Conservation (phyloP, 2,329 filamentous ascomycete species). For the Pyrenochaeta sp. region DNA sequence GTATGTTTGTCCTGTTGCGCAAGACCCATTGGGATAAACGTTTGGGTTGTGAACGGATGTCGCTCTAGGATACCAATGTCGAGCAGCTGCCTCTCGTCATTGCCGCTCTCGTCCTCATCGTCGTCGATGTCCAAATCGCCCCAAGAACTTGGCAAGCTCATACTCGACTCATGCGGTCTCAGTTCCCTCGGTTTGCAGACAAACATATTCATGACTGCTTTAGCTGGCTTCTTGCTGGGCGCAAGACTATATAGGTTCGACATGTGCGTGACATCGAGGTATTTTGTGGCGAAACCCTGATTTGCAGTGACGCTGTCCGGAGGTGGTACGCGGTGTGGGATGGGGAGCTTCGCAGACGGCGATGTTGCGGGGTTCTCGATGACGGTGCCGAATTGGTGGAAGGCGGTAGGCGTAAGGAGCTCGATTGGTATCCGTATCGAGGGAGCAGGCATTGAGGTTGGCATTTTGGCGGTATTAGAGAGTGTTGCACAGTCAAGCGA, state of each 20-base stretch:
- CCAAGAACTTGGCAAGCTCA: conserved; percentile 47
- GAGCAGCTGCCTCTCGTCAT: conserved; percentile 58
- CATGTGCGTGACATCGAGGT: conserved; percentile 78
- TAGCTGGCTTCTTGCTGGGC: conserved; percentile 64
- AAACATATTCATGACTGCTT: conserved; percentile 85
- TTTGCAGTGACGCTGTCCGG: conserved; percentile 70
- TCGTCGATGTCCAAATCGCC: conserved; percentile 46
- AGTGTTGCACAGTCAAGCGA: neutral
- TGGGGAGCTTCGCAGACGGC: conserved; percentile 56
- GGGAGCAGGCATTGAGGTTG: conserved; percentile 50
- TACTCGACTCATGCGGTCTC: conserved; percentile 48
- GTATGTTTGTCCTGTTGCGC: conserved; percentile 56
- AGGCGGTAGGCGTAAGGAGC: conserved; percentile 73
- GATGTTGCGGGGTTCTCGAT: conserved; percentile 73
- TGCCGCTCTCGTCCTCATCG: conserved; percentile 37
- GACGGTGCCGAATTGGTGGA: conserved; percentile 83
- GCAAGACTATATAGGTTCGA: conserved; percentile 74
- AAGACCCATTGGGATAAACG: conserved; percentile 80
- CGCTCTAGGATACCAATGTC: conserved; percentile 80
- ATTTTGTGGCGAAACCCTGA: conserved; percentile 89
- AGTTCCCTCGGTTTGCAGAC: conserved; percentile 76
- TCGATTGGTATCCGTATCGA: conserved; percentile 63
- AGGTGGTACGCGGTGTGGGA: conserved; percentile 57
- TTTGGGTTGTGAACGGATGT: conserved; percentile 94
- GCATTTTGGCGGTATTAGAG: conserved; percentile 37